These are phyloP conservation scores for Echinosophora koreensis DNA, from an alignment of 306 rosid genomes.

Conservation along the genomic window DNA sequence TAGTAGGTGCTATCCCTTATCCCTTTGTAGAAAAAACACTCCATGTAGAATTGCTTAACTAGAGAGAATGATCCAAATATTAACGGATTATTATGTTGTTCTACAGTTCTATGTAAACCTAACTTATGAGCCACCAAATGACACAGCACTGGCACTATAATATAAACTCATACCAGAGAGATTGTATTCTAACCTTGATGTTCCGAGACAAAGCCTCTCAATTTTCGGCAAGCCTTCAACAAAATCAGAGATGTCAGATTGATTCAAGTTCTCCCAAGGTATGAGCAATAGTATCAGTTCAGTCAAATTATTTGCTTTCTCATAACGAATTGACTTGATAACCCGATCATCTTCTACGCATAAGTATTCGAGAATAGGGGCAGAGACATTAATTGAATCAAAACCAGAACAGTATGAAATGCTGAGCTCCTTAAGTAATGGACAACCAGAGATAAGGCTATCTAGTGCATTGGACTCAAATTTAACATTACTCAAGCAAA, in stretches of 20 bases:
- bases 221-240: background rate
- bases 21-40: no score
- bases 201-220: background rate
- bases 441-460: conserved; percentile 19
- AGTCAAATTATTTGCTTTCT: background rate
- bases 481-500: background rate
- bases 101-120: no score
- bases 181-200: conserved; percentile 27
- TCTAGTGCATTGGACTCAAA: conserved; percentile 3
- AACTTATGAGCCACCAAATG: background rate
- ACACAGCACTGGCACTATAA: background rate
- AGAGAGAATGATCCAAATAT: no score
- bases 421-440: background rate
- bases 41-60: no score
- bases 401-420: background rate
- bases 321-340: conserved; percentile 25
- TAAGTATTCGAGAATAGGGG: background rate
- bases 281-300: background rate
- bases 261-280: background rate
- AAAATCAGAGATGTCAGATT: background rate
- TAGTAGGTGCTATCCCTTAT: no score
- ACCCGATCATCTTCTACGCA: background rate
- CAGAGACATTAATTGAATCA: conserved; percentile 13
- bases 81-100: no score
- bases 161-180: background rate